These are phyloP conservation scores for Neopestalotiopsis sp. DNA, from an alignment of 2,329 filamentous ascomycete genomes.

Conservation along the genomic window DNA sequence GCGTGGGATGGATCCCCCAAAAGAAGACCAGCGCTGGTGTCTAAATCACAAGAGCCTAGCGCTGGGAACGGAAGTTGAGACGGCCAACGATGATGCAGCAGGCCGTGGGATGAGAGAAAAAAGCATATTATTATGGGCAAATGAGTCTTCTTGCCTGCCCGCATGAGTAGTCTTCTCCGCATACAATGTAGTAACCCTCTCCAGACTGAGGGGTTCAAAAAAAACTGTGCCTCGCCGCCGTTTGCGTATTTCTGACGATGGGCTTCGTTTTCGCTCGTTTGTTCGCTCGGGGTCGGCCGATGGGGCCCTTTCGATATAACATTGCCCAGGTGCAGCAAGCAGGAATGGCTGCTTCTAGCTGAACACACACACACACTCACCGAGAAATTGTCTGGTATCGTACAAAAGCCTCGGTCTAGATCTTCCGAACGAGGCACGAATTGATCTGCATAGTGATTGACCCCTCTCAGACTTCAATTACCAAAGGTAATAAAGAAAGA, in stretches of 20 bases:
- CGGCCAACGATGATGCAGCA: background rate
- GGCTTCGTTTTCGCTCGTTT: background rate
- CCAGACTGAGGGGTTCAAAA: background rate
- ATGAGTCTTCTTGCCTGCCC: conserved; percentile 11
- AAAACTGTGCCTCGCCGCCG: background rate
- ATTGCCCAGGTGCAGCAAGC: background rate
- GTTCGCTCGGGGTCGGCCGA: conserved; percentile 2
- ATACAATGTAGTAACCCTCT: background rate
- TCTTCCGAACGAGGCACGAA: background rate
- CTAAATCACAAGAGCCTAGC: conserved; percentile 1
- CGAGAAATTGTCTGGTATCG: background rate
- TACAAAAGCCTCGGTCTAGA: background rate
- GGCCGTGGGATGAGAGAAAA: conserved; percentile 11
- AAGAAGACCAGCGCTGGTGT: conserved; percentile 3
- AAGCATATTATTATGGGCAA: background rate
- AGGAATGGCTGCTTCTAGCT: background rate
- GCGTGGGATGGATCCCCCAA: conserved; percentile 10
- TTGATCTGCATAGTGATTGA: background rate
- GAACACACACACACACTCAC: background rate
- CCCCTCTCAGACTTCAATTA: background rate
- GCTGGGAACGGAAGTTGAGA: conserved; percentile 17
- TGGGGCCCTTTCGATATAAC: background rate
- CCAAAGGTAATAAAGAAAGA: background rate
- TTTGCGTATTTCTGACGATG: background rate
- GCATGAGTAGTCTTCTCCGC: conserved; percentile 18